A percentile compares a stretch with the other conserved stretches of the same genome.
These are phyloP conservation scores for Globisporangium barbulae DNA, from an alignment of 352 stramenopile species.

Conservation along the genomic window DNA sequence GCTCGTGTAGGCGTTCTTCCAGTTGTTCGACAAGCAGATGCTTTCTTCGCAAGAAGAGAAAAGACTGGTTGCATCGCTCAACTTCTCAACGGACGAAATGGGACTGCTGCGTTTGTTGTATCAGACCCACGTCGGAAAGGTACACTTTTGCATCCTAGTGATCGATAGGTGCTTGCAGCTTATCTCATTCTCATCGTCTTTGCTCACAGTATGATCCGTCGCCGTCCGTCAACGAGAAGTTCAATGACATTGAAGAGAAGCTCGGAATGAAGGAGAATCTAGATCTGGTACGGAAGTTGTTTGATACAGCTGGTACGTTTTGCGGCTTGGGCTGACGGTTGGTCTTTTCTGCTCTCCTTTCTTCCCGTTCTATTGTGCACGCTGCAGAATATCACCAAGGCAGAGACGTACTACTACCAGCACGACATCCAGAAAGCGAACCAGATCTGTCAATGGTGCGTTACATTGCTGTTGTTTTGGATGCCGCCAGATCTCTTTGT, in stretches of 20 bases:
- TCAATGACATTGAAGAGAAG: conserved; percentile 50
- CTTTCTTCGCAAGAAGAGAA: conserved; percentile 65
- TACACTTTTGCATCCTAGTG: conserved; percentile 8
- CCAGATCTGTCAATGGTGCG: conserved; percentile 73
- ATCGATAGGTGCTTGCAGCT: background rate
- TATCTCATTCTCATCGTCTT: background rate
- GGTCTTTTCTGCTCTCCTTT: background rate
- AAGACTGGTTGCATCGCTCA: conserved; percentile 58
- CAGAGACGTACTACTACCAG: conserved; percentile 84
- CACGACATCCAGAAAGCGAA: conserved; percentile 80
- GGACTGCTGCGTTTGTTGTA: conserved; percentile 64
- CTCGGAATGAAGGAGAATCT: conserved; percentile 58
- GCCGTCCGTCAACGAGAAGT: conserved; percentile 55
- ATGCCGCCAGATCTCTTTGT: background rate
- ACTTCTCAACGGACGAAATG: conserved; percentile 63
- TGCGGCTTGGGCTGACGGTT: background rate
- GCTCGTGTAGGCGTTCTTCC: conserved; percentile 60
- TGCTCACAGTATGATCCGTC: conserved; percentile 55
- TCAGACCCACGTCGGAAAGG: conserved; percentile 63
- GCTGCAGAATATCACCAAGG: conserved; percentile 65
- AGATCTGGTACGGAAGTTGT: conserved; percentile 46
- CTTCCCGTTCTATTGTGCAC: background rate
- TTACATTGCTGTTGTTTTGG: conserved; percentile 1
- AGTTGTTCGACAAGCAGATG: conserved; percentile 87
- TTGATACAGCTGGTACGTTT: background rate